Evolutionary conservation across 129 eudicot species (phyloP).

Genomic region (Centrapalus pauciflorus): DNA sequence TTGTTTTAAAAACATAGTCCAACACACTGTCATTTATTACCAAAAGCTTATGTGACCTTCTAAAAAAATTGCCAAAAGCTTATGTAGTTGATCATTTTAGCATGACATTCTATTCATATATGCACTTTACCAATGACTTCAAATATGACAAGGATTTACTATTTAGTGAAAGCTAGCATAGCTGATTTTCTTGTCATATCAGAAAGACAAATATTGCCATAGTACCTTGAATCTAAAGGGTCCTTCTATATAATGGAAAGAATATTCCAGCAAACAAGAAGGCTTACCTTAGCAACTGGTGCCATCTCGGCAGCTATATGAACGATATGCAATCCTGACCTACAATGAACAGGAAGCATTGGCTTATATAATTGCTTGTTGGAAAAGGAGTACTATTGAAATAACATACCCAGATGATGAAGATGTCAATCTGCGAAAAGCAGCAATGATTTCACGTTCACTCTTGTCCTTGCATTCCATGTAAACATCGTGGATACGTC

Average conservation of each 20-base stretch:
- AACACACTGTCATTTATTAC: no score
- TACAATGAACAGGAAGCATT: constrained; percentile 33
- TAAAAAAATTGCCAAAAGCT: background rate
- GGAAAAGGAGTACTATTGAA: constrained; percentile 2
- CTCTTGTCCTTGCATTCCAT: constrained; percentile 63
- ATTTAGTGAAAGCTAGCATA: background rate
- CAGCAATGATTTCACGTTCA: constrained; percentile 53
- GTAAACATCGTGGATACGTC: constrained; percentile 62
- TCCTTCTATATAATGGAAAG: background rate
- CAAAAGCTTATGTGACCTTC: background rate
- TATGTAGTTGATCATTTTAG: background rate
- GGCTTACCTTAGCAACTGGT: constrained; percentile 91
- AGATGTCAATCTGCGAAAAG: constrained; percentile 60
- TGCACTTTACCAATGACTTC: background rate
- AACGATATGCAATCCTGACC: constrained; percentile 80
- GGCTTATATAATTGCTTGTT: constrained; percentile 5
- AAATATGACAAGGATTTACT: constrained; percentile 1
- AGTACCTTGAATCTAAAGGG: background rate
- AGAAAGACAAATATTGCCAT: background rate
- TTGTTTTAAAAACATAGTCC: no score
- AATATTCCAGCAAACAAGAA: background rate
- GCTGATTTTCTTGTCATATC: background rate
- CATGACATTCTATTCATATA: background rate
- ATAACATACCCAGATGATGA: constrained; percentile 48
- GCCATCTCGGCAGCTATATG: constrained; percentile 99